These are phyloP conservation scores for Fomitiporia mediterranea DNA, from an alignment of 1,284 basidiomycete genomes.

Conservation along the genomic window DNA sequence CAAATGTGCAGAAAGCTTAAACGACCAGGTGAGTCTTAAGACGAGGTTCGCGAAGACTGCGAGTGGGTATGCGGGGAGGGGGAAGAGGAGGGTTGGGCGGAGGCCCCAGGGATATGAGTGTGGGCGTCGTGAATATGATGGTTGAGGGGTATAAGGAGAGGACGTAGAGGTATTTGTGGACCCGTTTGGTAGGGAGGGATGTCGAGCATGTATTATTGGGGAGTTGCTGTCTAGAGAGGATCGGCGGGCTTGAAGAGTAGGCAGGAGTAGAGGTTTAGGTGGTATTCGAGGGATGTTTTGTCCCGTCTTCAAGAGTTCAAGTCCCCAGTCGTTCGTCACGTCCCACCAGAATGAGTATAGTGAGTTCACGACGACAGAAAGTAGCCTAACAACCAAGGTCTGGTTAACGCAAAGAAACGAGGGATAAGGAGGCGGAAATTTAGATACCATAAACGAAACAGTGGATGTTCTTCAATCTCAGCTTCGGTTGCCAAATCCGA, in stretches of 20 bases:
- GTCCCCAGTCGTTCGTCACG: slow-evolving; percentile 96
- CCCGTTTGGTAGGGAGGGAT: background rate
- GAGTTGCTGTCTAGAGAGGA: slow-evolving; percentile 13
- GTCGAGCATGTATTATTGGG: slow-evolving; percentile 1
- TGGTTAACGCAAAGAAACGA: slow-evolving; percentile 10
- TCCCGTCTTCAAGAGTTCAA: slow-evolving; percentile 62
- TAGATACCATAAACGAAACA: slow-evolving; percentile 81
- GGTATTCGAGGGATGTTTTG: slow-evolving; percentile 24
- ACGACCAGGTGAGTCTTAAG: slow-evolving; percentile 91
- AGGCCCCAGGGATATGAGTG: slow-evolving; percentile 60
- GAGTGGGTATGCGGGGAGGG: slow-evolving; percentile 83
- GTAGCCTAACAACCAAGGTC: slow-evolving; percentile 53
- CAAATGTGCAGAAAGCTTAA: slow-evolving; percentile 87
- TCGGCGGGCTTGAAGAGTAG: slow-evolving; percentile 37
- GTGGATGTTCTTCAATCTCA: slow-evolving; percentile 73
- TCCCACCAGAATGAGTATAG: slow-evolving; percentile 99
- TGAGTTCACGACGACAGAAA: slow-evolving; percentile 85
- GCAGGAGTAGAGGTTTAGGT: slow-evolving; percentile 38
- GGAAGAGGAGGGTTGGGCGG: slow-evolving; percentile 67
- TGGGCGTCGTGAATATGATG: slow-evolving; percentile 16
- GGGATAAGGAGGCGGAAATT: background rate
- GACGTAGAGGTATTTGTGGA: background rate
- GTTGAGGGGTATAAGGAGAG: background rate
- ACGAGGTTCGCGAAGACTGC: slow-evolving; percentile 83
- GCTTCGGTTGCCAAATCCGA: slow-evolving; percentile 47